These are phyloP conservation scores for Nicotiana tomentosiformis DNA, from an alignment of 257 asterid genomes.

Conservation along the genomic window DNA sequence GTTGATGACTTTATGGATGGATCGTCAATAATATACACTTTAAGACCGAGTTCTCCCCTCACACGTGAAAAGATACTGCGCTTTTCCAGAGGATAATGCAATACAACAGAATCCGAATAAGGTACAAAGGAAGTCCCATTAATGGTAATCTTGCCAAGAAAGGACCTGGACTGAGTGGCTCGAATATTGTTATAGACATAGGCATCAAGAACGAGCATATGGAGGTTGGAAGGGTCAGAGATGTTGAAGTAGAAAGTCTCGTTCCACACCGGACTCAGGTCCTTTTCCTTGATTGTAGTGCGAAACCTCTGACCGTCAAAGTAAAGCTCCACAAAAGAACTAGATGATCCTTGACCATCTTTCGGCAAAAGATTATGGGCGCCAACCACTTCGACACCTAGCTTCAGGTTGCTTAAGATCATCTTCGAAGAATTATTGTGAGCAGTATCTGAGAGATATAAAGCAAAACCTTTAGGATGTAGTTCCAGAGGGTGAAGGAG, in stretches of 20 bases:
- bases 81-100: conserved; percentile 82
- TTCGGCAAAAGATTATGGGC: conserved; percentile 87
- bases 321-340: conserved; percentile 65
- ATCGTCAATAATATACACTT: conserved; percentile 71
- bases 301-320: conserved; percentile 73
- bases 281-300: conserved; percentile 72
- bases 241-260: conserved; percentile 80
- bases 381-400: conserved; percentile 69
- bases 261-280: conserved; percentile 80
- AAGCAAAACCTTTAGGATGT: background rate
- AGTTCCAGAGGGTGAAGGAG: background rate
- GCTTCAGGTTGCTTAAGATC: conserved; percentile 61
- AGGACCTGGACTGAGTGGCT: conserved; percentile 43
- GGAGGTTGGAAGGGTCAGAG: conserved; percentile 66
- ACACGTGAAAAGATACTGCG: conserved; percentile 81
- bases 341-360: conserved; percentile 91
- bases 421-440: conserved; percentile 18
- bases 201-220: conserved; percentile 51
- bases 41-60: conserved; percentile 81
- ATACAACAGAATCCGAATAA: conserved; percentile 59
- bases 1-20: conserved; percentile 58
- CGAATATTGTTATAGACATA: conserved; percentile 49
- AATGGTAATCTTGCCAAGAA: conserved; percentile 73
- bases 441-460: conserved; percentile 20
- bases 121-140: conserved; percentile 81